Percentiles rank a stretch among this genome's conserved stretches.
phyloP scores from a whole-genome alignment of 129 eudicot genomes.

The Flaveria sonorensis region DNA sequence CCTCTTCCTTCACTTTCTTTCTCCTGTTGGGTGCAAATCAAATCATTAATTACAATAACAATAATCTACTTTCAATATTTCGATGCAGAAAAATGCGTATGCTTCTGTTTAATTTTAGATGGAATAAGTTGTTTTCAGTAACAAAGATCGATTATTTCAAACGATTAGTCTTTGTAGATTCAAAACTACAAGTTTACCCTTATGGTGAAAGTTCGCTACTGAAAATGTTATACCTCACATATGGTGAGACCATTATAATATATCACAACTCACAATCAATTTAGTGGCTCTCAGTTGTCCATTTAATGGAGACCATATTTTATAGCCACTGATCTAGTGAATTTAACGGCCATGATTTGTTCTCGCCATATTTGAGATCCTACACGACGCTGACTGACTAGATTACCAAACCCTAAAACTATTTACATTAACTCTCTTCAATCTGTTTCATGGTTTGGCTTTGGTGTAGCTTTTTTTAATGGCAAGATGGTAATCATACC shows the following conservation, averaged over 20 bases:
- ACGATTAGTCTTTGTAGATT: neutral
- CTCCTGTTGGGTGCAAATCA: slow-evolving; percentile 53
- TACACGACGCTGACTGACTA: neutral
- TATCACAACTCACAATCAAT: neutral
- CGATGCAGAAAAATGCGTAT: neutral
- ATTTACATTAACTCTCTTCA: neutral
- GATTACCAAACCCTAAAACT: neutral
- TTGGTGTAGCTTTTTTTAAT: neutral
- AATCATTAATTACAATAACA: neutral
- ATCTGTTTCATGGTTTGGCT: neutral
- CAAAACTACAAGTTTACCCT: neutral
- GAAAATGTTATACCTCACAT: neutral
- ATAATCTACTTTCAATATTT: neutral
- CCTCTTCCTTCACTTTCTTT: slow-evolving; percentile 91
- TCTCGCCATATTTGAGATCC: neutral
- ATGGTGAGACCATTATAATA: neutral
- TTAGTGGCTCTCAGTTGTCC: neutral
- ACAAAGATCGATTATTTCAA: neutral
- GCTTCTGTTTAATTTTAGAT: neutral
- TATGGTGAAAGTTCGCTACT: neutral
- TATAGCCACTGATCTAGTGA: neutral
- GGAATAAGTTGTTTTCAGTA: neutral
- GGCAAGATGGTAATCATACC: slow-evolving; percentile 42
- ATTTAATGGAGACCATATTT: neutral
- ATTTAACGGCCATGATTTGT: neutral